Evolutionary conservation across 2,329 filamentous ascomycete genomes (phyloP).

Genomic region (Colletotrichum sp.): DNA sequence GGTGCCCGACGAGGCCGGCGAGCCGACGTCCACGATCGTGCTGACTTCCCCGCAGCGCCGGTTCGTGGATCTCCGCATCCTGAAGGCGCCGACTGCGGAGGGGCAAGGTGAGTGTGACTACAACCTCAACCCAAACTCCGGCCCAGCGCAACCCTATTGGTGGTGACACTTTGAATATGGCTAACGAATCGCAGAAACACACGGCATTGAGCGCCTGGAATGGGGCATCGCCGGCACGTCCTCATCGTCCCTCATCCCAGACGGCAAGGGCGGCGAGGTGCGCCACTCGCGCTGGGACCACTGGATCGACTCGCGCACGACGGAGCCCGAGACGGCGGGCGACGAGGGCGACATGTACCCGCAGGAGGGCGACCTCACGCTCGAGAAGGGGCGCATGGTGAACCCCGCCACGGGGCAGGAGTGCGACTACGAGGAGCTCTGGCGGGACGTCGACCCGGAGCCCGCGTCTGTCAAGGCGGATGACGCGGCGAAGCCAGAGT

Average conservation of each 20-base stretch:
- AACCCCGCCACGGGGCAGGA: conserved; percentile 58
- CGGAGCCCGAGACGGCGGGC: conserved; percentile 37
- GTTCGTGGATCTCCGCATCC: conserved; percentile 68
- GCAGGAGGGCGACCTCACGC: conserved; percentile 41
- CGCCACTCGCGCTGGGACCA: conserved; percentile 58
- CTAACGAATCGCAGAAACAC: neutral
- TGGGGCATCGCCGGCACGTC: conserved; percentile 71
- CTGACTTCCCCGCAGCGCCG: conserved; percentile 61
- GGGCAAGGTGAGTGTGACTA: neutral
- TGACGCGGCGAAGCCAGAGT: conserved; percentile 23
- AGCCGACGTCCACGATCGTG: conserved; percentile 70
- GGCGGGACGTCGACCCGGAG: conserved; percentile 52
- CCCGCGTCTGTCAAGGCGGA: conserved; percentile 1
- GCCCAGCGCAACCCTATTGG: neutral
- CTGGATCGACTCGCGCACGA: conserved; percentile 61
- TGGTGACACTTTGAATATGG: fast-evolving
- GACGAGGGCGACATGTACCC: conserved; percentile 65
- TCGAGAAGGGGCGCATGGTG: conserved; percentile 66
- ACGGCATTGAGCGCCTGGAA: conserved; percentile 48
- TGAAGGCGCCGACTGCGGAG: conserved; percentile 24
- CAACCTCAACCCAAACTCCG: neutral
- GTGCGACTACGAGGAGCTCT: conserved; percentile 71
- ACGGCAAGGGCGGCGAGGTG: conserved; percentile 29
- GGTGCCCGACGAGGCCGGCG: conserved; percentile 54
- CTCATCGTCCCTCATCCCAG: conserved; percentile 33